These are phyloP conservation scores for Petunia secreta DNA, from an alignment of 257 asterid genomes.

Conservation along the genomic window DNA sequence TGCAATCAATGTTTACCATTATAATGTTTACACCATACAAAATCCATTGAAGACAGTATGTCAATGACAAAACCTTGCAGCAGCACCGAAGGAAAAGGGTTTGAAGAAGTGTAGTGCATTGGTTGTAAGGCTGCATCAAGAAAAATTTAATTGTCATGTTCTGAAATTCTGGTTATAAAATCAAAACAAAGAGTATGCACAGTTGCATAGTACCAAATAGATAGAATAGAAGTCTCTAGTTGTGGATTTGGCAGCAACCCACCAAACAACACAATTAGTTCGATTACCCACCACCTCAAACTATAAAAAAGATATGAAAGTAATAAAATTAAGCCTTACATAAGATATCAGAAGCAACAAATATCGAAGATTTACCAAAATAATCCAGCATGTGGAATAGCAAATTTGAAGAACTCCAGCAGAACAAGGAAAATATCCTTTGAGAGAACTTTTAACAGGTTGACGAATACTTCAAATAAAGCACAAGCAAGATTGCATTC, in stretches of 20 bases:
- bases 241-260: conserved; percentile 77
- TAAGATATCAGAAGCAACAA: too few relatives aligned
- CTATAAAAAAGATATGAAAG: conserved; percentile 28
- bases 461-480: conserved; percentile 60
- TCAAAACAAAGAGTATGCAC: too few relatives aligned
- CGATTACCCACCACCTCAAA: conserved; percentile 80
- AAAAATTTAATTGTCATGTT: neutral
- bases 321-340: too few relatives aligned
- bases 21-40: neutral
- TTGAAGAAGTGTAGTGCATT: conserved; percentile 57
- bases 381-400: conserved; percentile 77
- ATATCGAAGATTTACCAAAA: conserved; percentile 54
- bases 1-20: neutral
- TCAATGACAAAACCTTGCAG: conserved; percentile 59
- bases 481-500: conserved; percentile 53
- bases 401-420: conserved; percentile 62
- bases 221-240: conserved; percentile 69
- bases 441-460: conserved; percentile 48
- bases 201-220: conserved; percentile 52
- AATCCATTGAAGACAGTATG: neutral
- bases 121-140: conserved; percentile 57
- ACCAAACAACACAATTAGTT: conserved; percentile 61
- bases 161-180: too few relatives aligned
- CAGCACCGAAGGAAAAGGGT: conserved; percentile 68
- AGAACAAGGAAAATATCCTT: conserved; percentile 45